A percentile compares a stretch with the other conserved stretches of the same genome.
These are phyloP conservation scores for Trichosporon ovoides DNA, from an alignment of 1,284 basidiomycete genomes.

Conservation along the genomic window DNA sequence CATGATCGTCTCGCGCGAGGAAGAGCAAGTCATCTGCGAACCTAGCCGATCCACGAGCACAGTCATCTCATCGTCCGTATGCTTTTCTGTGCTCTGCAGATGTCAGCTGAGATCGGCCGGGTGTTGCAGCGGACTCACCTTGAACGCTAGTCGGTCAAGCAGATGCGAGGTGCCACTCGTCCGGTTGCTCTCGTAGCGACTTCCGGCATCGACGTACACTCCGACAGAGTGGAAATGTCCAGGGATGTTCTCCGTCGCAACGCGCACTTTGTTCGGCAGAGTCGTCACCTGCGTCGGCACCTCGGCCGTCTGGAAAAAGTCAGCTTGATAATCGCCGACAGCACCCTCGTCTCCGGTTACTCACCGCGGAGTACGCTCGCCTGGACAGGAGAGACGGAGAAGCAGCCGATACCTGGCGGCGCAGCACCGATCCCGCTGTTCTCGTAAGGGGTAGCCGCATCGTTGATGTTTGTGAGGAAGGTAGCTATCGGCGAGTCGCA, in stretches of 20 bases:
- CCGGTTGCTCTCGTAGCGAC: conserved; percentile 75
- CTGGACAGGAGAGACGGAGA: background rate
- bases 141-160: conserved; percentile 92
- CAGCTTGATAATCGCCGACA: background rate
- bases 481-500: conserved; percentile 1
- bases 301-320: conserved; percentile 6
- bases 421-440: background rate
- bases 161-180: conserved; percentile 85
- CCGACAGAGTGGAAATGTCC: conserved; percentile 94
- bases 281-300: conserved; percentile 58
- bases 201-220: conserved; percentile 88
- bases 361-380: background rate
- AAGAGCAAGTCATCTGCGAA: conserved; percentile 87
- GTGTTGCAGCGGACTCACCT: conserved; percentile 57
- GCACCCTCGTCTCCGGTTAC: background rate
- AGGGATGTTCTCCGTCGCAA: conserved; percentile 84
- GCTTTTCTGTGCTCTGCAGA: conserved; percentile 51
- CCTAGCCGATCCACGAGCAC: conserved; percentile 77
- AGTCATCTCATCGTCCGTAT: conserved; percentile 66
- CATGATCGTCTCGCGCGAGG: conserved; percentile 92
- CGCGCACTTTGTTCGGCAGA: conserved; percentile 82
- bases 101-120: background rate
- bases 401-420: background rate
- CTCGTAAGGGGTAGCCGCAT: conserved; percentile 3
- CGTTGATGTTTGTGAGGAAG: background rate